Percentiles rank a stretch among this genome's conserved stretches.
phyloP scores from a whole-genome alignment of 2,329 filamentous ascomycete genomes.

The Fusarium redolens region DNA sequence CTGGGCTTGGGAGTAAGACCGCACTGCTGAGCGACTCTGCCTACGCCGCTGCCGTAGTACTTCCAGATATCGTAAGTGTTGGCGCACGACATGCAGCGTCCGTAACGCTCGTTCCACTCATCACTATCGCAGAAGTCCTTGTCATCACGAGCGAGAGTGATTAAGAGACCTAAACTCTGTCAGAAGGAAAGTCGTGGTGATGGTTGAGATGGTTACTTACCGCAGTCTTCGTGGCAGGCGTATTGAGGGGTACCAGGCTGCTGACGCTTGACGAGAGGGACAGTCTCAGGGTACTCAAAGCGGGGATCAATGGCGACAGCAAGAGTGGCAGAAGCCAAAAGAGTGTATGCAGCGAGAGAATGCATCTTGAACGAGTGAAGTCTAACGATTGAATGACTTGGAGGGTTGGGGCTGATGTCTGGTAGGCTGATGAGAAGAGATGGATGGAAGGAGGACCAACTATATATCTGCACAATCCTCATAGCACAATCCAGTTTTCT shows the following conservation, averaged over 20 bases:
- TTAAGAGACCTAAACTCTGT: conserved; percentile 29
- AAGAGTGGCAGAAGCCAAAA: conserved; percentile 37
- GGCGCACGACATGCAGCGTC: conserved; percentile 56
- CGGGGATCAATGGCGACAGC: conserved; percentile 28
- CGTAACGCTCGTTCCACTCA: conserved; percentile 54
- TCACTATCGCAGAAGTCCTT: conserved; percentile 51
- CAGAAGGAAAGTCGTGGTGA: neutral
- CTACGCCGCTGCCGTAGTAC: conserved; percentile 54
- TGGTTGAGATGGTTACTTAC: conserved; percentile 46
- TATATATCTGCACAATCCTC: conserved; percentile 13
- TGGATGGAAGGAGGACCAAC: neutral
- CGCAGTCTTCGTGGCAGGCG: conserved; percentile 60
- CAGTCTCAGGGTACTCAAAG: conserved; percentile 49
- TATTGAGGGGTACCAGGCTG: conserved; percentile 57
- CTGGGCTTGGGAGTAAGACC: conserved; percentile 35
- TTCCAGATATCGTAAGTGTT: conserved; percentile 58
- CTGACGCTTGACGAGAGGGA: conserved; percentile 54
- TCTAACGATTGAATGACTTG: neutral
- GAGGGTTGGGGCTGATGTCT: neutral
- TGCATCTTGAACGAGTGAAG: conserved; percentile 23
- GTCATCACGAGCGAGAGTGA: conserved; percentile 50
- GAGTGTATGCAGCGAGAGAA: conserved; percentile 28
- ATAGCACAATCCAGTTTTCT: neutral
- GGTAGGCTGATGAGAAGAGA: neutral
- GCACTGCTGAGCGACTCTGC: conserved; percentile 48